A percentile compares a stretch with the other conserved stretches of the same genome.
phyloP scores from a whole-genome alignment of 2,329 filamentous ascomycete genomes.

The Coniella vitis region DNA sequence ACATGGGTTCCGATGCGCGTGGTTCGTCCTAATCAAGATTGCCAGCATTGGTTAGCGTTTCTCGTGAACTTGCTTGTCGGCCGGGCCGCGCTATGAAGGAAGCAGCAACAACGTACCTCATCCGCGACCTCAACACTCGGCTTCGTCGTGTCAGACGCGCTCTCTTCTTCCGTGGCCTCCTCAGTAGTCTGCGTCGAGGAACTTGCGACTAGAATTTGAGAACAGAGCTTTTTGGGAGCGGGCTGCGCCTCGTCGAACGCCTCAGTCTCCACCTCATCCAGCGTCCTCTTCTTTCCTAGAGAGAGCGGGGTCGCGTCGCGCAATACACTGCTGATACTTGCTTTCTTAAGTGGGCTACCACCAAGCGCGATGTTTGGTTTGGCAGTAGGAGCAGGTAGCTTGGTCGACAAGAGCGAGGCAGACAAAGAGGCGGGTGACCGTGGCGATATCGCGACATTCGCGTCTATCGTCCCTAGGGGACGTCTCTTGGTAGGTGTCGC shows the following conservation, averaged over 20 bases:
- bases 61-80: neutral
- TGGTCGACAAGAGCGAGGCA: conserved; percentile 12
- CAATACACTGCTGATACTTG: neutral
- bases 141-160: neutral
- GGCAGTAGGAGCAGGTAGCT: neutral
- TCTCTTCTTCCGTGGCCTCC: neutral
- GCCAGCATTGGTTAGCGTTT: neutral
- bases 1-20: conserved; percentile 3
- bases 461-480: conserved; percentile 40
- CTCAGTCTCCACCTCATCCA: neutral
- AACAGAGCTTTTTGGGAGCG: conserved; percentile 19
- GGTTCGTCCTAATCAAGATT: conserved; percentile 8
- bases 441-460: conserved; percentile 28
- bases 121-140: conserved; percentile 3
- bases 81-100: neutral
- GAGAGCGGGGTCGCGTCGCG: conserved; percentile 9
- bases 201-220: conserved; percentile 11
- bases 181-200: neutral
- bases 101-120: conserved; percentile 1
- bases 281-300: conserved; percentile 13
- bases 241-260: neutral
- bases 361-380: neutral
- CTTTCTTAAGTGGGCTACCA: conserved; percentile 12
- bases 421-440: conserved; percentile 22
- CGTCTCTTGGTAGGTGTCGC: conserved; percentile 40